Conservation (phyloP, 495 filamentous ascomycete genomes). For the Elasticomyces elasticus region DNA sequence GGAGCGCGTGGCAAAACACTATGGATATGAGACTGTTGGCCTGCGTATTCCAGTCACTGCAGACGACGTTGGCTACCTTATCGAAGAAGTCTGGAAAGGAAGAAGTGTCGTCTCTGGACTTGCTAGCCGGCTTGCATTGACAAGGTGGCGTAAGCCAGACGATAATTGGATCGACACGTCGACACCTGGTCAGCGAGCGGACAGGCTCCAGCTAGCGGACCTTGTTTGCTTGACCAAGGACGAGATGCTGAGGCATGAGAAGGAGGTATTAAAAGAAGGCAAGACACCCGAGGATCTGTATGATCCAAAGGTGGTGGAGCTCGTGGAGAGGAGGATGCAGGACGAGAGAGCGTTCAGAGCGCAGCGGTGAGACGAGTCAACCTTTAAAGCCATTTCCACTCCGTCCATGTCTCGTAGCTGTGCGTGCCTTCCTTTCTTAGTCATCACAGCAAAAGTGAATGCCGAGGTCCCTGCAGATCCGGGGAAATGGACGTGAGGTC, state of each 20-base stretch:
- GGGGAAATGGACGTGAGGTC: too few relatives aligned
- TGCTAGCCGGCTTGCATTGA: constrained; percentile 62
- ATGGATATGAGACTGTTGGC: constrained; percentile 53
- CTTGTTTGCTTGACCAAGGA: constrained; percentile 96
- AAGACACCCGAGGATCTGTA: constrained; percentile 66
- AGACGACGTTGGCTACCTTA: constrained; percentile 71
- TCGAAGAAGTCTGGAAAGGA: constrained; percentile 82
- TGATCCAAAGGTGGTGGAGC: constrained; percentile 48
- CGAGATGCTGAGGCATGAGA: constrained; percentile 72
- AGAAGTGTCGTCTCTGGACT: constrained; percentile 75
- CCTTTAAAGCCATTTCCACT: too few relatives aligned
- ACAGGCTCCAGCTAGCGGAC: constrained; percentile 53
- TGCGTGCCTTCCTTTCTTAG: too few relatives aligned
- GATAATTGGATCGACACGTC: constrained; percentile 32
- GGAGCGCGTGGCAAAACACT: constrained; percentile 55
- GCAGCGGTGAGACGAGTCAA: constrained; percentile 4
- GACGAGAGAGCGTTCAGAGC: constrained; percentile 44
- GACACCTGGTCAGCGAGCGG: constrained; percentile 54
- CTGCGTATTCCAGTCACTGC: constrained; percentile 66
- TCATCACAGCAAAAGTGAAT: too few relatives aligned
- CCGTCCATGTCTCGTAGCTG: too few relatives aligned
- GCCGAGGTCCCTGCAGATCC: too few relatives aligned
- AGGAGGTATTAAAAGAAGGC: constrained; percentile 60
- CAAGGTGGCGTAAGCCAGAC: constrained; percentile 58
- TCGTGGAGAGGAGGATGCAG: constrained; percentile 50